Evolutionary conservation across 192 early-diverging fungal genomes (phyloP), one percentile per base, ranked within the genome.

Genomic region (Linnemannia exigua): DNA sequence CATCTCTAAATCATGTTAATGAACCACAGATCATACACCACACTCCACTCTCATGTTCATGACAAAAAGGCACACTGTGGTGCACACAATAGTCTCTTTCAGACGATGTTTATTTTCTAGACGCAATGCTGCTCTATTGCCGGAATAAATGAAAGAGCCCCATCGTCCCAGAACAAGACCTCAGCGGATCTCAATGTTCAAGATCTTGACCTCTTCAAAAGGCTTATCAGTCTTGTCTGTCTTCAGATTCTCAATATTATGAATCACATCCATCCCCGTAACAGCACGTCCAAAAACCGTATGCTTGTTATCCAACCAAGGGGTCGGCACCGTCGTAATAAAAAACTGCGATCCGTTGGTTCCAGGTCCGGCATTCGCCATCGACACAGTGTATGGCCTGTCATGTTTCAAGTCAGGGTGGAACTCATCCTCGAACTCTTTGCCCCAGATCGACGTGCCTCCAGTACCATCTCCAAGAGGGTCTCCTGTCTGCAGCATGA

Each of bases 271-370:
- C 90, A 97, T 95, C 12, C 98, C 98, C 0, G 94, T 93, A 0
- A 95, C 96, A 0, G 94, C 96, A 25, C 97, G 87, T 11, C 98
- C 98, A 90, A 99, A 99, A 0, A 99, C 92, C 1, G 98, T 97
- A 79, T 99, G 98, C 82, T 99, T 99, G 77, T 97, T 96, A 74
- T 99, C 97, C 22, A 99, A 89, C 98, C 98, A 99, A 33, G 97
- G 96, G 91, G 96, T 96, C 3, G 97, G 95, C 1, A 96, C 94
- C 1, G 94, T 94, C 0, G 98, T 99, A 68, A 99, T 97, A 81
- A 98, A 99, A 85, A 99, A 99, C 88, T 99, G 97, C 54, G 93
- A 95, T 35, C 93, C 98, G 79, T 99, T 99, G 16, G 98, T 97
- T 41, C 93, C 91, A 17, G 96, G 94, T 8, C 95, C 95, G 9